These are phyloP conservation scores for Zelonia costaricensis DNA, from an alignment of 208 protist species.

Conservation along the genomic window DNA sequence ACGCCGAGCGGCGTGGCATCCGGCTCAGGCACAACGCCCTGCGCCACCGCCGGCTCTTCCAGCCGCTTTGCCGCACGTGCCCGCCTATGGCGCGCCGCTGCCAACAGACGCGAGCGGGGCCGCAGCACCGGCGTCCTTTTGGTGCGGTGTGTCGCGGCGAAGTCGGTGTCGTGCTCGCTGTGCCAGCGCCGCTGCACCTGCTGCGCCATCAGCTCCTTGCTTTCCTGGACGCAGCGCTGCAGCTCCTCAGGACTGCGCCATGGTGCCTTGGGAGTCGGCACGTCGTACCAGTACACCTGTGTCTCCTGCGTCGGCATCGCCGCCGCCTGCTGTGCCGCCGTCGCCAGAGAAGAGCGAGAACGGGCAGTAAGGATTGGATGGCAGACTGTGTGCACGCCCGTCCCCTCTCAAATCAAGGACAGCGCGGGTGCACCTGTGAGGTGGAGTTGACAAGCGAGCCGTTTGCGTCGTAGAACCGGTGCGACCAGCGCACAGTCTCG, in stretches of 20 bases:
- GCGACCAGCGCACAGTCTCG: too few species aligned
- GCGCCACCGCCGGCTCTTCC: slow-evolving; percentile 22
- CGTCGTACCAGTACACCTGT: slow-evolving; percentile 32
- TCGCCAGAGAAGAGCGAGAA: too few species aligned
- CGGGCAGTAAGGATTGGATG: too few species aligned
- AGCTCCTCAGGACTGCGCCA: slow-evolving; percentile 19
- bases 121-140: background rate
- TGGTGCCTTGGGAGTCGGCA: slow-evolving; percentile 15
- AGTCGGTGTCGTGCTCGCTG: background rate
- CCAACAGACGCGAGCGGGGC: background rate
- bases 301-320: slow-evolving; percentile 28
- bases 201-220: background rate
- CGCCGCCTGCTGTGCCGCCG: too few species aligned
- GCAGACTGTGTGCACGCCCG: too few species aligned
- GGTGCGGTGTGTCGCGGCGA: too few species aligned
- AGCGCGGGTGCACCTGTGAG: too few species aligned
- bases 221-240: slow-evolving; percentile 12
- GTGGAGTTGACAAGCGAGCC: too few species aligned
- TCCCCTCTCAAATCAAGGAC: too few species aligned
- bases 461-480: too few species aligned
- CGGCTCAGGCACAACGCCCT: slow-evolving; percentile 50
- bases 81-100: background rate
- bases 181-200: slow-evolving; percentile 3
- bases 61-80: background rate
- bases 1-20: slow-evolving; percentile 52